Conservation (phyloP, 148 eudicot species). For the Chenopodium album region DNA sequence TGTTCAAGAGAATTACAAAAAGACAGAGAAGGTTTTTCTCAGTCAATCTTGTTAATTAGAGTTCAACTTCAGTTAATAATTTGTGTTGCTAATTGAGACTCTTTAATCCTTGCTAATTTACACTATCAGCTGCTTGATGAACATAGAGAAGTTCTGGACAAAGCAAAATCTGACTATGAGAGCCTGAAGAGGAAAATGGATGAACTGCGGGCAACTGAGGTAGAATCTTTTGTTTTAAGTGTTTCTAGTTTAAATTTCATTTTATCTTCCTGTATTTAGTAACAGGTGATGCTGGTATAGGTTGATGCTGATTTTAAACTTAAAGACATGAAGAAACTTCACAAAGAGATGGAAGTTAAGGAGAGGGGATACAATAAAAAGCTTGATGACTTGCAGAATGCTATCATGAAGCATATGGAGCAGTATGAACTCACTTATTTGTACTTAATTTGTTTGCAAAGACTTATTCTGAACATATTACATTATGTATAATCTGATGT, state of each 20-base stretch:
- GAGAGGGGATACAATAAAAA: constrained; percentile 75
- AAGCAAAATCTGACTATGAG: constrained; percentile 81
- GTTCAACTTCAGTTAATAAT: not conserved
- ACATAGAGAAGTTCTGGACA: constrained; percentile 72
- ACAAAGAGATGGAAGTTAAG: constrained; percentile 80
- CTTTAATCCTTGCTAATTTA: not conserved
- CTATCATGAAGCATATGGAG: constrained; percentile 72
- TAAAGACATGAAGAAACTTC: constrained; percentile 79
- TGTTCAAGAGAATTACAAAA: constrained; percentile 76
- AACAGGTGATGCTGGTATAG: constrained; percentile 34
- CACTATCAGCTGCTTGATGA: constrained; percentile 63
- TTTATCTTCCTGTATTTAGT: constrained; percentile 4
- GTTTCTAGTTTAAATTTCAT: not conserved
- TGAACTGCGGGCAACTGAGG: constrained; percentile 93
- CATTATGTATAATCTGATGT: constrained; percentile 1
- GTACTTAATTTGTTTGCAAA: not conserved
- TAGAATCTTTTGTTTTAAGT: constrained; percentile 20
- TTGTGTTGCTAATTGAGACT: constrained; percentile 6
- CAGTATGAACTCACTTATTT: constrained; percentile 53
- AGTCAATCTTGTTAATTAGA: not conserved
- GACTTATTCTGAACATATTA: too few relatives aligned
- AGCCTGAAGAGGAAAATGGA: constrained; percentile 69
- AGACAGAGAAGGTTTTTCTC: constrained; percentile 61
- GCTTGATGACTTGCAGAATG: constrained; percentile 68
- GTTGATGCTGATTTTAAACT: constrained; percentile 95